A percentile compares a stretch with the other conserved stretches of the same genome.
Evolutionary conservation across 306 rosid species (phyloP).

Genomic region (Malus domestica): DNA sequence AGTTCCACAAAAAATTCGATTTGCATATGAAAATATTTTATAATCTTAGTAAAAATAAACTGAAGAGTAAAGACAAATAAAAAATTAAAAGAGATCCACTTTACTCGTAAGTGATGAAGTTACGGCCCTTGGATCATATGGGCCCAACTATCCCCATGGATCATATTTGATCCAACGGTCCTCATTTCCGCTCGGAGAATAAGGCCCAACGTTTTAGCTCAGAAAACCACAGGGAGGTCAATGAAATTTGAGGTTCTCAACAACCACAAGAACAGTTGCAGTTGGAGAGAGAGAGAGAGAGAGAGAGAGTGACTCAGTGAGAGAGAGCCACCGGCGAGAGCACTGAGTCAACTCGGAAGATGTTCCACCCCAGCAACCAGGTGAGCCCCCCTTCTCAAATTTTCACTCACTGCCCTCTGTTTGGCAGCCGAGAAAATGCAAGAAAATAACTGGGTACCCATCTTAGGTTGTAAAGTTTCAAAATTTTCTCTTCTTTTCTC

Average conservation of each 20-base stretch:
- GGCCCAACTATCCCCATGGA: neutral
- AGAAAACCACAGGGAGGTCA: neutral
- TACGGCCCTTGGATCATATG: neutral
- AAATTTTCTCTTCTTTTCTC: neutral
- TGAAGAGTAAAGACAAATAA: too few species aligned
- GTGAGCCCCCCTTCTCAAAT: constrained; percentile 15
- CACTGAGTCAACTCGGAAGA: constrained; percentile 11
- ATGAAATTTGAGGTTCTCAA: neutral
- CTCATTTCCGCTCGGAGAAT: neutral
- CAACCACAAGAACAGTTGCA: neutral
- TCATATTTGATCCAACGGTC: neutral
- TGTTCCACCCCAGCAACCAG: constrained; percentile 47
- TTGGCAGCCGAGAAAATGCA: constrained; percentile 17
- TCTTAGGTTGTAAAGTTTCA: neutral
- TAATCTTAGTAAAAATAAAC: too few species aligned
- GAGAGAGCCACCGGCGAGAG: neutral
- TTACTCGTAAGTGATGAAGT: neutral
- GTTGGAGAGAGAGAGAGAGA: neutral
- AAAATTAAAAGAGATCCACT: neutral
- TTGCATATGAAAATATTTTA: too few species aligned
- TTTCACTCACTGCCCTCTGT: neutral
- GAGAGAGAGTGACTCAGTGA: neutral
- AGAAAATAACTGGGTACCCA: neutral
- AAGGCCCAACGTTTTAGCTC: neutral
- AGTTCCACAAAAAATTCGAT: too few species aligned